Conservation (phyloP, 1,284 basidiomycete species). For the Sphaerobolus stellatus region DNA sequence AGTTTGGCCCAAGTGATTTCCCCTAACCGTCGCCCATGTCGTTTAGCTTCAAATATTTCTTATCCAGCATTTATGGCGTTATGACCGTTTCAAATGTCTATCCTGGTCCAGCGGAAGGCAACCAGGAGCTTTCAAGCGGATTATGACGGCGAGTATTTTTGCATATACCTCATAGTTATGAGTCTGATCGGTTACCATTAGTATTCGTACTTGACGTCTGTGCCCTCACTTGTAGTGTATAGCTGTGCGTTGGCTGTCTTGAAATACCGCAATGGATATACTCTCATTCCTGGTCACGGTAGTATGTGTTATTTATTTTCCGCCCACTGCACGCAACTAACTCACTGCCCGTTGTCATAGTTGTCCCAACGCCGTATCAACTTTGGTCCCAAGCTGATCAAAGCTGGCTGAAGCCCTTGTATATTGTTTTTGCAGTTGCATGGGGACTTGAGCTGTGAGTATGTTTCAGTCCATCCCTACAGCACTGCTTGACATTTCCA, state of each 20-base stretch:
- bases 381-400: conserved; percentile 51
- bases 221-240: conserved; percentile 62
- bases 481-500: not conserved
- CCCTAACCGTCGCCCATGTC: not conserved
- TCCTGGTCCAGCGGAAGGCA: conserved; percentile 62
- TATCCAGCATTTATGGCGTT: conserved; percentile 72
- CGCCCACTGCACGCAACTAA: conserved; percentile 1
- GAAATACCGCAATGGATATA: conserved; percentile 69
- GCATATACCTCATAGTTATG: not conserved
- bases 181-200: conserved; percentile 26
- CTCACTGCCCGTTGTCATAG: conserved; percentile 33
- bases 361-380: conserved; percentile 60
- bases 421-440: conserved; percentile 56
- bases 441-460: conserved; percentile 74
- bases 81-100: conserved; percentile 72
- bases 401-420: conserved; percentile 58
- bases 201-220: conserved; percentile 68
- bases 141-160: conserved; percentile 65
- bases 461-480: conserved; percentile 21
- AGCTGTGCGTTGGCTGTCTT: conserved; percentile 62
- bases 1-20: not conserved
- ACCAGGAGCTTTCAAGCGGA: conserved; percentile 70
- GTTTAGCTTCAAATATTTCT: conserved; percentile 60
- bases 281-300: conserved; percentile 42
- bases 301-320: conserved; percentile 41